phyloP scores from a whole-genome alignment of 2,329 filamentous ascomycete species.

The Nannizziopsis barbatae region DNA sequence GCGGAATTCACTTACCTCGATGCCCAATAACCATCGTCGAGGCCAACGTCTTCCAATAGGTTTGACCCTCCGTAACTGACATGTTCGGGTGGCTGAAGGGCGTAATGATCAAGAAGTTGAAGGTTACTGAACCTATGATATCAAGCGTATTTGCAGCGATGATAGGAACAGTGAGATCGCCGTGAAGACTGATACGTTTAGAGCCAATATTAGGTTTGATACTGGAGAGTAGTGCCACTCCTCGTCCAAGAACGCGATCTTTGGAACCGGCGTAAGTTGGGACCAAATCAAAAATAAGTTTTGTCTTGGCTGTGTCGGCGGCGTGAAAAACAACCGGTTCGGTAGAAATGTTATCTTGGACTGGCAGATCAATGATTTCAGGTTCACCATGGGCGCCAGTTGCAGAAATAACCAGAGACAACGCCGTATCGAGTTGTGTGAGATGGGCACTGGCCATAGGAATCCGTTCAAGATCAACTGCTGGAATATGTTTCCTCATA shows the following conservation, averaged over 20 bases:
- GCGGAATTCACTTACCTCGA: conserved; percentile 33
- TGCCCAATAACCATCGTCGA: conserved; percentile 74
- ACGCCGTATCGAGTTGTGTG: conserved; percentile 84
- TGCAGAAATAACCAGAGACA: conserved; percentile 84
- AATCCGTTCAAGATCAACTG: conserved; percentile 79
- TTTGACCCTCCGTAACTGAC: conserved; percentile 78
- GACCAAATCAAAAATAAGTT: conserved; percentile 85
- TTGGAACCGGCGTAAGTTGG: conserved; percentile 79
- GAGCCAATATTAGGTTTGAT: conserved; percentile 73
- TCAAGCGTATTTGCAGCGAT: conserved; percentile 71
- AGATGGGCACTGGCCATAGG: conserved; percentile 78
- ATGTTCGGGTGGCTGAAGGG: conserved; percentile 91
- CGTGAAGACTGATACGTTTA: conserved; percentile 82
- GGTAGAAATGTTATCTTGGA: conserved; percentile 86
- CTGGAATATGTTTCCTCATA: conserved; percentile 65
- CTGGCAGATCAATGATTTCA: conserved; percentile 79
- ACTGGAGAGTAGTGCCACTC: conserved; percentile 74
- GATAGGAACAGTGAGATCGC: conserved; percentile 85
- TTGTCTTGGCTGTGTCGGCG: conserved; percentile 65
- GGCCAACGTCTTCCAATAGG: conserved; percentile 89
- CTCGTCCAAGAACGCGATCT: conserved; percentile 77
- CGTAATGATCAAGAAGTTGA: conserved; percentile 91
- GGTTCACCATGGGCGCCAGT: conserved; percentile 75
- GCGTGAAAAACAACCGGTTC: conserved; percentile 88
- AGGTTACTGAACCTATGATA: conserved; percentile 87